phyloP scores from a whole-genome alignment of 768 basidiomycete genomes.

The Clitopilus passeckerianus region DNA sequence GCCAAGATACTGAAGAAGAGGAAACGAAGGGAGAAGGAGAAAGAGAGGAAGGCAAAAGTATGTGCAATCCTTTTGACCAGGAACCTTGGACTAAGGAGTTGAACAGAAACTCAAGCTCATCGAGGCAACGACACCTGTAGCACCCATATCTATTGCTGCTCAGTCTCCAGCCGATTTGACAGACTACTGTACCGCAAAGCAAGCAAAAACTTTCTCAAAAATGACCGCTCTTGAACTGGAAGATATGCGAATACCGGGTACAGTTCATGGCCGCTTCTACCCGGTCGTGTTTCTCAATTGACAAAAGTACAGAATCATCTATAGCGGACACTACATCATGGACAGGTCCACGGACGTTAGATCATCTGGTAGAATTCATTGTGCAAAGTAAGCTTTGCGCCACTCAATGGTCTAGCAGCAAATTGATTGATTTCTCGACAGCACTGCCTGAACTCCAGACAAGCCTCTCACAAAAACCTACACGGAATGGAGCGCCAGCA shows the following conservation, averaged over 20 bases:
- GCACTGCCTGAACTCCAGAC: conserved; percentile 64
- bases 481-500: conserved; percentile 79
- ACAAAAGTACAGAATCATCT: conserved; percentile 57
- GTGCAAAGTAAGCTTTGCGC: conserved; percentile 49
- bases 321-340: conserved; percentile 76
- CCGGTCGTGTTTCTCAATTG: conserved; percentile 36
- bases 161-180: conserved; percentile 55
- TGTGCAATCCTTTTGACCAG: conserved; percentile 5
- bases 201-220: conserved; percentile 64
- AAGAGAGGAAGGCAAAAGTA: conserved; percentile 70
- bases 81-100: conserved; percentile 5
- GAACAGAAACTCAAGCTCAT: conserved; percentile 62
- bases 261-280: conserved; percentile 15
- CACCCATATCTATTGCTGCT: conserved; percentile 39
- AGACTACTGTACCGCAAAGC: conserved; percentile 60
- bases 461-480: conserved; percentile 72
- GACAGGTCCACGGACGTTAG: conserved; percentile 66
- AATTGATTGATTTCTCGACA: conserved; percentile 17
- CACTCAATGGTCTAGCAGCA: background rate
- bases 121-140: conserved; percentile 17
- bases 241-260: conserved; percentile 77
- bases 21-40: conserved; percentile 70
- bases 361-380: conserved; percentile 73
- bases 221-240: conserved; percentile 75
- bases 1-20: conserved; percentile 51